phyloP scores from a whole-genome alignment of 805 yeast genomes.

The Candida railenensis region DNA sequence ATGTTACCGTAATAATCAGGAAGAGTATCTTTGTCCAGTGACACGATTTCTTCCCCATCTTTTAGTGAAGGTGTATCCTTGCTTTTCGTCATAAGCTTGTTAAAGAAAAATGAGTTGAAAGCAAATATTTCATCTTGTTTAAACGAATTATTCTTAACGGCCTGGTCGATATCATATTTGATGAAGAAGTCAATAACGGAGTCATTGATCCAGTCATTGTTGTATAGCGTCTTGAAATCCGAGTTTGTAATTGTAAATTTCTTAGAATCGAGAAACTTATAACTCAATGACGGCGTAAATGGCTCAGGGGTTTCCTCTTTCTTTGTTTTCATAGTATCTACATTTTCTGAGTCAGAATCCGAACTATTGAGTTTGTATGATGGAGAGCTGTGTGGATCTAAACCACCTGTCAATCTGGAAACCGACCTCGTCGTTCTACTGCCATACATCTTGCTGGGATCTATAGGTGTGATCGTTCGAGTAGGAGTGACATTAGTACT shows the following conservation, averaged over 20 bases:
- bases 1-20: conserved; percentile 57
- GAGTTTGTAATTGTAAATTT: conserved; percentile 56
- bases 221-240: conserved; percentile 78
- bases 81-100: conserved; percentile 47
- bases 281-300: conserved; percentile 48
- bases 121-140: conserved; percentile 47
- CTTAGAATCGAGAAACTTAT: conserved; percentile 54
- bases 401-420: not conserved
- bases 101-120: conserved; percentile 82
- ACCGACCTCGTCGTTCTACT: not conserved
- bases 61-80: conserved; percentile 5
- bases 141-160: conserved; percentile 21
- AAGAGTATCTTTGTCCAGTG: conserved; percentile 13
- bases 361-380: conserved; percentile 10
- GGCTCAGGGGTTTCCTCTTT: conserved; percentile 26
- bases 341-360: conserved; percentile 10
- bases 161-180: conserved; percentile 50
- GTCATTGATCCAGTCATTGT: conserved; percentile 88
- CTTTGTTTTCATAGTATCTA: conserved; percentile 4
- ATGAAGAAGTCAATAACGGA: conserved; percentile 82
- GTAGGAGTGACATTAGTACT: not conserved
- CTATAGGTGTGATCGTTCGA: not conserved
- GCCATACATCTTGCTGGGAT: not conserved
- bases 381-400: not conserved
- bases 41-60: not conserved